Evolutionary conservation across 768 basidiomycete genomes (phyloP).

Genomic region (Dioszegia aurantiaca): DNA sequence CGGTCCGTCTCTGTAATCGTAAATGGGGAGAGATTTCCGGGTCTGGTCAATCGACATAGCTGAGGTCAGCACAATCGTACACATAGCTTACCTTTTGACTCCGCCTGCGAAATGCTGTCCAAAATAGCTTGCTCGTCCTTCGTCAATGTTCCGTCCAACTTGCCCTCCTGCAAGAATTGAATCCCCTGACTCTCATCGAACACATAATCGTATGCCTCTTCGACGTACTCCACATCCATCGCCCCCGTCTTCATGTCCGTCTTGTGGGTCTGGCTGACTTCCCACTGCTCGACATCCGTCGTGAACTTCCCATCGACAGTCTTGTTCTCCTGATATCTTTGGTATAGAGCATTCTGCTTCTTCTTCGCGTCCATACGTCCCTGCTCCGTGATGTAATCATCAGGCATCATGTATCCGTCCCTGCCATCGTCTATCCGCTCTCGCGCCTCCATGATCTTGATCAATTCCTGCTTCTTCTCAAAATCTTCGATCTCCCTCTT

Average conservation of each 20-base stretch:
- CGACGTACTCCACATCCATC: slow-evolving; percentile 76
- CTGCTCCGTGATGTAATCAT: slow-evolving; percentile 97
- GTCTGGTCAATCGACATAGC: slow-evolving; percentile 89
- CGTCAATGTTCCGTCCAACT: slow-evolving; percentile 66
- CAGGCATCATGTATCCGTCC: slow-evolving; percentile 94
- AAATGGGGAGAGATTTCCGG: slow-evolving; percentile 89
- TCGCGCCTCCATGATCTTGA: slow-evolving; percentile 88
- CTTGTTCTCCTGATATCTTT: slow-evolving; percentile 79
- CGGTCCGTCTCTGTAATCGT: slow-evolving; percentile 67
- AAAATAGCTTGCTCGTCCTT: slow-evolving; percentile 81
- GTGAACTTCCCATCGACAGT: slow-evolving; percentile 83
- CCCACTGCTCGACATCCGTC: slow-evolving; percentile 97
- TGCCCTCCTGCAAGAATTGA: slow-evolving; percentile 79
- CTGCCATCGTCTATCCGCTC: slow-evolving; percentile 90
- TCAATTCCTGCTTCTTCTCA: slow-evolving; percentile 85
- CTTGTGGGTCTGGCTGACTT: slow-evolving; percentile 81
- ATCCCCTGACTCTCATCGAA: slow-evolving; percentile 98
- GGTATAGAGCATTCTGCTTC: slow-evolving; percentile 85
- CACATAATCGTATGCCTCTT: slow-evolving; percentile 91
- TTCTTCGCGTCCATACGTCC: slow-evolving; percentile 97
- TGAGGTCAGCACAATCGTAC: background rate
- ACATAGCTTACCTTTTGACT: slow-evolving; percentile 69
- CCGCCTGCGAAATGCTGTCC: slow-evolving; percentile 84
- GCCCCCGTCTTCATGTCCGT: slow-evolving; percentile 89
- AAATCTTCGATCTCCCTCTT: slow-evolving; percentile 76